phyloP scores from a whole-genome alignment of 352 stramenopile genomes.

The Globisporangium apiculatum region DNA sequence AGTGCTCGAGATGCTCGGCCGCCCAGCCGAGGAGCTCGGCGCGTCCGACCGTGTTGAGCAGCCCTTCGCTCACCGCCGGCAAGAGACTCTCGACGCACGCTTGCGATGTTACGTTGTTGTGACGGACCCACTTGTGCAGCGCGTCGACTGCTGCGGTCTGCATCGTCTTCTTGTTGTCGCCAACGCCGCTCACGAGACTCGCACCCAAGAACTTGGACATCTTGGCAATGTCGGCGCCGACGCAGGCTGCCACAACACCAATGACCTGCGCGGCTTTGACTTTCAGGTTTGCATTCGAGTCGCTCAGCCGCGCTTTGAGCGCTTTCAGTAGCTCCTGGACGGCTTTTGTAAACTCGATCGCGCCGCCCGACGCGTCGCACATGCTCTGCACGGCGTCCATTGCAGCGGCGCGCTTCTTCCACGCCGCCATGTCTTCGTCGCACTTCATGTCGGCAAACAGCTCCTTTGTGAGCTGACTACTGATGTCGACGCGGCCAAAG shows the following conservation, averaged over 20 bases:
- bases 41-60: constrained; percentile 73
- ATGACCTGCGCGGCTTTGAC: constrained; percentile 83
- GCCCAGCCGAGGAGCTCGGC: constrained; percentile 74
- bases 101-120: constrained; percentile 57
- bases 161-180: constrained; percentile 89
- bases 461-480: constrained; percentile 77
- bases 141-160: constrained; percentile 67
- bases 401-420: constrained; percentile 77
- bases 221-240: constrained; percentile 70
- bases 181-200: constrained; percentile 61
- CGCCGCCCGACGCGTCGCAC: constrained; percentile 63
- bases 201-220: constrained; percentile 76
- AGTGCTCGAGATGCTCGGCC: constrained; percentile 53
- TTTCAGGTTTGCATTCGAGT: constrained; percentile 86
- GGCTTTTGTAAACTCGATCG: constrained; percentile 79
- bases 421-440: constrained; percentile 77
- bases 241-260: constrained; percentile 59
- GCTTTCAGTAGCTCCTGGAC: constrained; percentile 71
- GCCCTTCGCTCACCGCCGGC: constrained; percentile 51
- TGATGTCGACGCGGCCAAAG: constrained; percentile 76
- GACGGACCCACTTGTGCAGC: constrained; percentile 78
- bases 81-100: constrained; percentile 71
- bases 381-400: constrained; percentile 78
- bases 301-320: constrained; percentile 70
- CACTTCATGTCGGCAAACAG: constrained; percentile 83